phyloP scores from a whole-genome alignment of 331 rosid genomes.

The Ulmus americana region DNA sequence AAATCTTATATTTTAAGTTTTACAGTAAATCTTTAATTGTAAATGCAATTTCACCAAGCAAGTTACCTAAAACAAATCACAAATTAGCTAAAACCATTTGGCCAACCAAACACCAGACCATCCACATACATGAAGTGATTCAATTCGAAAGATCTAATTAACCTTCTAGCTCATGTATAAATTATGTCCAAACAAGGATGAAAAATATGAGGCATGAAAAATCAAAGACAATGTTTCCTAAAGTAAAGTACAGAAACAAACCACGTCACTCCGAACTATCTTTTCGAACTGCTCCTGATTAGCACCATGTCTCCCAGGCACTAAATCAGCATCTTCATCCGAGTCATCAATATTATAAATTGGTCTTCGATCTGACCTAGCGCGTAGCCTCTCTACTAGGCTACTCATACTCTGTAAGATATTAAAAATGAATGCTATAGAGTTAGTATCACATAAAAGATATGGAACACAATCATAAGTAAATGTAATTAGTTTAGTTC shows the following conservation, averaged over 20 bases:
- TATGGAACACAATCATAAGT: background rate
- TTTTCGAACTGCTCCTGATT: slow-evolving; percentile 56
- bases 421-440: slow-evolving; percentile 6
- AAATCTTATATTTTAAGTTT: too few relatives aligned
- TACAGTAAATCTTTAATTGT: too few relatives aligned
- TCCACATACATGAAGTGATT: too few relatives aligned
- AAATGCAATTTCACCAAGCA: background rate
- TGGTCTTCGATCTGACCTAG: slow-evolving; percentile 89
- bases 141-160: background rate
- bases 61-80: too few relatives aligned
- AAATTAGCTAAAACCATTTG: too few relatives aligned
- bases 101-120: too few relatives aligned
- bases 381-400: slow-evolving; percentile 98
- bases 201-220: background rate
- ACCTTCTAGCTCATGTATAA: background rate
- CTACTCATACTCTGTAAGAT: slow-evolving; percentile 74
- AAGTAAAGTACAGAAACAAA: slow-evolving; percentile 28
- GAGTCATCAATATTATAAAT: slow-evolving; percentile 82
- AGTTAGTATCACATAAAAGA: background rate
- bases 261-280: slow-evolving; percentile 70
- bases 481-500: background rate
- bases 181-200: background rate
- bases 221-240: background rate
- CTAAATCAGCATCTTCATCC: slow-evolving; percentile 75
- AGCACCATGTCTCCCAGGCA: slow-evolving; percentile 49